A percentile compares a stretch with the other conserved stretches of the same genome.
Conservation (phyloP, 225 moss, liverwort and hornwort species). For the Pleurozium schreberi region DNA sequence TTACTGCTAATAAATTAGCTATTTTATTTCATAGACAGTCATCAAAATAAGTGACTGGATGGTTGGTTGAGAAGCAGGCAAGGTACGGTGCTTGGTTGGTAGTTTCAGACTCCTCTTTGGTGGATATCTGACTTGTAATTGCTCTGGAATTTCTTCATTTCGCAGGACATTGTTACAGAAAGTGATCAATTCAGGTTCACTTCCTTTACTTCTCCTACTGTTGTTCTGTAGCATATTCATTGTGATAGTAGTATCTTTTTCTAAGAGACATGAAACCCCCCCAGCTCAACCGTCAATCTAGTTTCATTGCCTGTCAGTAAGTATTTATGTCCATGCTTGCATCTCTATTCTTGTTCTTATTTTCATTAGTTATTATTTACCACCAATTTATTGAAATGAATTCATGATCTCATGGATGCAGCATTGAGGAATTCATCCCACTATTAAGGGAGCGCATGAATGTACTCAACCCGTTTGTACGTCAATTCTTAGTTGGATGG, state of each 20-base stretch:
- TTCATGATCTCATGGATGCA: slow-evolving; percentile 16
- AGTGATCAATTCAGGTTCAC: slow-evolving; percentile 60
- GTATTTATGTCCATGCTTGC: background rate
- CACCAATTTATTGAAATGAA: background rate
- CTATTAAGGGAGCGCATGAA: slow-evolving; percentile 65
- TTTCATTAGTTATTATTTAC: background rate
- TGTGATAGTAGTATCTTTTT: background rate
- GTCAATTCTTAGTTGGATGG: slow-evolving; percentile 63
- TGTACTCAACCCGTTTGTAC: slow-evolving; percentile 57
- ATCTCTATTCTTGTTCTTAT: background rate
- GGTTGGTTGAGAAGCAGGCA: background rate
- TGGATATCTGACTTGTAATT: background rate
- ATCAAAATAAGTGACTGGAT: background rate
- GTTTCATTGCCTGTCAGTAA: background rate
- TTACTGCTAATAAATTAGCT: background rate
- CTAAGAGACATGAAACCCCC: background rate
- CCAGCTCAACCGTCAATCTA: background rate
- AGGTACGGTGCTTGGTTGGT: background rate
- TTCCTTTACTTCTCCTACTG: background rate
- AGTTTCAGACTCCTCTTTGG: background rate
- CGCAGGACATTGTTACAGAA: slow-evolving; percentile 65
- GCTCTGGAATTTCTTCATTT: background rate
- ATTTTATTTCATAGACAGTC: background rate
- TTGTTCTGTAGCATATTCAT: background rate
- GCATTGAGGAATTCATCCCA: slow-evolving; percentile 65